Percentiles rank a stretch among this genome's conserved stretches.
Evolutionary conservation across 78 protist species (phyloP).

Genomic region (Dictyostelium intermedium): DNA sequence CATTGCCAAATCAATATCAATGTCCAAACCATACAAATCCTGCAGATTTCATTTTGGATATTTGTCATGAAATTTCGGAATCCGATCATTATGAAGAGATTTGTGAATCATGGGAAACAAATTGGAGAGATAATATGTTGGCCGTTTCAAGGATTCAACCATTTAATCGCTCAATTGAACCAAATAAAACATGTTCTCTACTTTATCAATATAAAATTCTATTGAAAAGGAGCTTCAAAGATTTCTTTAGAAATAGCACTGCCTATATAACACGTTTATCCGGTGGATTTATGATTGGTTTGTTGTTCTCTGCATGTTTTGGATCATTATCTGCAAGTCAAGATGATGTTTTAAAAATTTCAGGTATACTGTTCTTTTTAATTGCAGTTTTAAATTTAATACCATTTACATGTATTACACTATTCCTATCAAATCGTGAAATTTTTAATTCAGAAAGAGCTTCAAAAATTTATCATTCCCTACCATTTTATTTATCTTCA

Average conservation of each 20-base stretch:
- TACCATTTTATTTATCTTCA: conserved; percentile 44
- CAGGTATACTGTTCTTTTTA: conserved; percentile 44
- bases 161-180: not conserved
- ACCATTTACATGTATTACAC: conserved; percentile 25
- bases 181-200: not conserved
- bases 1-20: conserved; percentile 6
- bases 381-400: not conserved
- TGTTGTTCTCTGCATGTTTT: conserved; percentile 59
- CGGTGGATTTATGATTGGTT: conserved; percentile 15
- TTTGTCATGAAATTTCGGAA: conserved; percentile 2
- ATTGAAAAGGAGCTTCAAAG: not conserved
- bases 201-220: conserved; percentile 1
- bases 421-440: conserved; percentile 25
- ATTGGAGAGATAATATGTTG: conserved; percentile 17
- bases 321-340: not conserved
- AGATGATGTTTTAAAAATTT: conserved; percentile 9
- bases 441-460: conserved; percentile 68
- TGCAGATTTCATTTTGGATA: conserved; percentile 60
- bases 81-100: conserved; percentile 5
- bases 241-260: conserved; percentile 20
- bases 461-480: conserved; percentile 37
- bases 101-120: conserved; percentile 15
- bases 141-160: not conserved
- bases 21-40: conserved; percentile 46
- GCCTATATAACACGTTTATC: not conserved